These are phyloP conservation scores for Fusarium haematococcum DNA, from an alignment of 2,329 filamentous ascomycete genomes.

Conservation along the genomic window DNA sequence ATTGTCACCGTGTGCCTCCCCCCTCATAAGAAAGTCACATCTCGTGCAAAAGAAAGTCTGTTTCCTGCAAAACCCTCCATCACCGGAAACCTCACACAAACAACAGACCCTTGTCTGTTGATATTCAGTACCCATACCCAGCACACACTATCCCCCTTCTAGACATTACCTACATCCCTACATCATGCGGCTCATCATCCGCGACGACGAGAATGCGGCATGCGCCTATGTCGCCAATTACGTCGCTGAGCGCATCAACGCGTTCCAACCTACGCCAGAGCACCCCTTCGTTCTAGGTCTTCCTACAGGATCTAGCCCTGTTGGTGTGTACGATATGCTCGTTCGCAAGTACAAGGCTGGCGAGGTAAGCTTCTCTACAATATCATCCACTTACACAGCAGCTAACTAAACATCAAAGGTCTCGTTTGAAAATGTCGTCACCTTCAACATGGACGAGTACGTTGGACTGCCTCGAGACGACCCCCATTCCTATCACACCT, in stretches of 20 bases:
- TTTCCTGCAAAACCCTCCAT: constrained; percentile 1
- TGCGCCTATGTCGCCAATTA: constrained; percentile 85
- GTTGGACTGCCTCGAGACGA: constrained; percentile 86
- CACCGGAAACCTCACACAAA: not conserved
- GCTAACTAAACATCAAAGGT: constrained; percentile 60
- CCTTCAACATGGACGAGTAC: constrained; percentile 96
- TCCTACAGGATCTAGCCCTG: constrained; percentile 84
- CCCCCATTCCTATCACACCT: constrained; percentile 88
- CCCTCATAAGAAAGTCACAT: constrained; percentile 29
- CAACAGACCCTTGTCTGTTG: constrained; percentile 3
- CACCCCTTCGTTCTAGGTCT: constrained; percentile 86
- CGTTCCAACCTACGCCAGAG: constrained; percentile 77
- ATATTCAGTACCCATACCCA: constrained; percentile 14
- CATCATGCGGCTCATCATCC: constrained; percentile 85
- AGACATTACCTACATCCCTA: constrained; percentile 27
- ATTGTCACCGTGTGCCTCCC: not conserved
- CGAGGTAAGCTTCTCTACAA: constrained; percentile 53
- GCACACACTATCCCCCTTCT: constrained; percentile 33
- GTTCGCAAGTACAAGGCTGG: constrained; percentile 78
- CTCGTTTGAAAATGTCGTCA: constrained; percentile 89
- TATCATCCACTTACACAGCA: constrained; percentile 12
- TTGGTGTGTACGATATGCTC: constrained; percentile 81
- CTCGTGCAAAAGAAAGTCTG: constrained; percentile 15
- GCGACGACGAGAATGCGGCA: constrained; percentile 75
- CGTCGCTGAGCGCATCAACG: constrained; percentile 83